Percentiles rank a stretch among this genome's conserved stretches.
Conservation (phyloP, 257 asterid species). For the Solanum sparsipilum region DNA sequence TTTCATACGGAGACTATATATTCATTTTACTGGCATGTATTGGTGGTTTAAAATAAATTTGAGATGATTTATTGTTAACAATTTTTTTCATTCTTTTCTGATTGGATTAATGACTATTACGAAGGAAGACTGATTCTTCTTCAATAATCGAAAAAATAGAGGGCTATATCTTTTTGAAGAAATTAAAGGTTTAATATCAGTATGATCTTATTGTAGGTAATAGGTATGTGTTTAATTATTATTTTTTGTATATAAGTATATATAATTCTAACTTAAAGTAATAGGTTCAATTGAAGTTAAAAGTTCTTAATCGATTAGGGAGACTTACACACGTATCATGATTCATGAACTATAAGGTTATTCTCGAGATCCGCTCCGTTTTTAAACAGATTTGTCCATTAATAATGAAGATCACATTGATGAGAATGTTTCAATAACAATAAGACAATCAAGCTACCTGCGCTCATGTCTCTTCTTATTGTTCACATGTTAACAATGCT, state of each 20-base stretch:
- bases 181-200: neutral
- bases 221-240: neutral
- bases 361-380: accelerated
- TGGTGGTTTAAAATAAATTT: neutral
- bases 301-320: neutral
- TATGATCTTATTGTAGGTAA: neutral
- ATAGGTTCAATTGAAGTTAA: neutral
- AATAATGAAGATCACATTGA: neutral
- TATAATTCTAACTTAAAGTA: neutral
- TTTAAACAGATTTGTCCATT: neutral
- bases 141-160: neutral
- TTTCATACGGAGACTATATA: neutral
- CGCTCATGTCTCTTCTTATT: too few relatives aligned
- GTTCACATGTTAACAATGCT: neutral
- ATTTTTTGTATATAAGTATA: neutral
- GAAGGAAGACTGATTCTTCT: neutral
- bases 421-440: neutral
- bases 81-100: neutral
- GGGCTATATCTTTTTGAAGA: neutral
- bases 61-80: neutral
- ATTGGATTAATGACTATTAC: neutral
- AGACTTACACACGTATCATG: neutral
- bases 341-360: neutral
- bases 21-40: neutral
- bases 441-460: neutral